Conservation (phyloP, 441 rosid species). For the Omphalea diandra region DNA sequence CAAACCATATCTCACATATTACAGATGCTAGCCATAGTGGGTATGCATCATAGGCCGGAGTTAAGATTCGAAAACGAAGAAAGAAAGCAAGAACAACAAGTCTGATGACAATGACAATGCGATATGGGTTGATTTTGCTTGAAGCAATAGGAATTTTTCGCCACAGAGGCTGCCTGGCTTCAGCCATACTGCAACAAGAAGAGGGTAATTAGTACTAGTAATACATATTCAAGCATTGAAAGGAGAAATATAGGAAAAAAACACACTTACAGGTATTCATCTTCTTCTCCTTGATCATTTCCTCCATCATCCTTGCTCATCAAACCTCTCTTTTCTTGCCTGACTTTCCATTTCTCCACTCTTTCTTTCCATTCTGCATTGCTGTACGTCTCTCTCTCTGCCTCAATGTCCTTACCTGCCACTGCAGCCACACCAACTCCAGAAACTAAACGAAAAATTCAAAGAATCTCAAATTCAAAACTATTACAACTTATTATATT, state of each 20-base stretch:
- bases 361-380: conserved; percentile 87
- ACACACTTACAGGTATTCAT: conserved; percentile 62
- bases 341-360: conserved; percentile 80
- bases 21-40: conserved; percentile 90
- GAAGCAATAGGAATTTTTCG: conserved; percentile 79
- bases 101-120: conserved; percentile 79
- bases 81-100: conserved; percentile 68
- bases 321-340: conserved; percentile 85
- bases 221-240: not conserved
- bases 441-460: too few species aligned
- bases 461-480: not conserved
- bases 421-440: conserved; percentile 34
- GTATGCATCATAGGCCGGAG: conserved; percentile 81
- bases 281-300: conserved; percentile 66
- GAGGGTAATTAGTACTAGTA: not conserved
- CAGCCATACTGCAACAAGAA: conserved; percentile 60
- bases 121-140: conserved; percentile 81
- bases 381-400: conserved; percentile 51
- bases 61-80: conserved; percentile 78
- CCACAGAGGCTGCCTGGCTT: conserved; percentile 91
- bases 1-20: conserved; percentile 91
- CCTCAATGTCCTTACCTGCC: conserved; percentile 66
- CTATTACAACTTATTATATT: not conserved
- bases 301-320: conserved; percentile 52
- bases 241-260: not conserved